Evolutionary conservation across 345 rosid genomes (phyloP), one percentile per base, ranked within the genome.

Genomic region (Salix purpurea): DNA sequence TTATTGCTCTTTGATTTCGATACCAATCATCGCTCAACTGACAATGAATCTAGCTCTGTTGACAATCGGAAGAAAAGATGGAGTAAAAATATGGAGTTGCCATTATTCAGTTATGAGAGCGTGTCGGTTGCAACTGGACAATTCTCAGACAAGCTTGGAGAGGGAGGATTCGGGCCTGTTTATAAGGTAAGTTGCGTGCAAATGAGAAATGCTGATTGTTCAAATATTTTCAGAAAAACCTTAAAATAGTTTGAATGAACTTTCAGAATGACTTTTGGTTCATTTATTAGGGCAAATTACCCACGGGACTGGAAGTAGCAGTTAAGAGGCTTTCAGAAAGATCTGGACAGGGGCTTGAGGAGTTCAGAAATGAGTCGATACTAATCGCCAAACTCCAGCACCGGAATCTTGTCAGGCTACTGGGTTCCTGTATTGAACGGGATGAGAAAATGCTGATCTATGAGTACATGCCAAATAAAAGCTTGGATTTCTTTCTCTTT

Each of bases 331-430:
- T 66, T 21, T 66, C 69, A 6, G 34, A 66, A 66, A 66, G 69
- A 66, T 66, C 69, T 0, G 69, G 69, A n/a, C 69, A 66, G 5
- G 69, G 69, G 40, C 37, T 66, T 6, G 23, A 18, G 40, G 69
- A 66, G 40, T 36, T 66, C 69, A 30, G 24, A 21, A 66, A 66
- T 21, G 69, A 66, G 42, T 2, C 69, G 3, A 30, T 66, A 5
- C 69, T 66, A 0, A 66, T 66, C 32, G 69, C 69, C 69, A 66
- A 66, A 66, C 69, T 66, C 44, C 69, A 66, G 69, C 69, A 66
- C 69, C 30, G 23, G 69, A 66, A 66, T 66, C 44, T 66, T 30
- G 69, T 66, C 34, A 15, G 40, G 44, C 40, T 66, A 18, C 34
- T 66, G 10, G 69, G 69, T 36, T 66, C 40, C 42, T 66, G 69